phyloP scores from a whole-genome alignment of 345 rosid species.

The Cochlearia excelsa region DNA sequence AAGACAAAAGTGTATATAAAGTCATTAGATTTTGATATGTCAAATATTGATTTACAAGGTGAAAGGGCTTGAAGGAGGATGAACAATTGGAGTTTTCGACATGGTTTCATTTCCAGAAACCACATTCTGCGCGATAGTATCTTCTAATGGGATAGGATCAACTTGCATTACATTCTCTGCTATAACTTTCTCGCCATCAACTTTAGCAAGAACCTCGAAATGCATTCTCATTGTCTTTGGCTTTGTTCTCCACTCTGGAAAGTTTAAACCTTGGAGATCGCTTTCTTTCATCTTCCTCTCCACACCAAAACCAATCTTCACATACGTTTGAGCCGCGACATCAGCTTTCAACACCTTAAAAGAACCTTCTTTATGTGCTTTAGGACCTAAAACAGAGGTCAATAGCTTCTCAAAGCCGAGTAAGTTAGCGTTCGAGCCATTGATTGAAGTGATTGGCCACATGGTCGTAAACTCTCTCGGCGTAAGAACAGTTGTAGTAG shows the following conservation, averaged over 20 bases:
- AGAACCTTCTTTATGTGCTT: slow-evolving; percentile 61
- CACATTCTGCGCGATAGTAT: slow-evolving; percentile 51
- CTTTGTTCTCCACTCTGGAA: slow-evolving; percentile 80
- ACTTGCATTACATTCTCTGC: slow-evolving; percentile 72
- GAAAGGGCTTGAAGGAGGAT: slow-evolving; percentile 64
- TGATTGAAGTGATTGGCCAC: slow-evolving; percentile 88
- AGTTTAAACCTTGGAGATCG: slow-evolving; percentile 38
- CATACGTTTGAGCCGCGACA: slow-evolving; percentile 75
- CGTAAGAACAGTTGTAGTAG: slow-evolving; percentile 49
- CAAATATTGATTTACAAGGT: slow-evolving; percentile 43
- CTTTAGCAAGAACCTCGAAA: slow-evolving; percentile 86
- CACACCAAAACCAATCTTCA: slow-evolving; percentile 81
- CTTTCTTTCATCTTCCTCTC: slow-evolving; percentile 74
- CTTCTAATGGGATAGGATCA: slow-evolving; percentile 60
- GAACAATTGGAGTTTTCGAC: slow-evolving; percentile 52
- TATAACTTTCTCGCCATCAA: slow-evolving; percentile 69
- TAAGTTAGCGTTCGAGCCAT: slow-evolving; percentile 70
- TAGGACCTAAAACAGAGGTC: slow-evolving; percentile 73
- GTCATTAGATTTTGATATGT: background rate
- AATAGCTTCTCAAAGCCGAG: slow-evolving; percentile 72
- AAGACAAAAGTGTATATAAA: background rate
- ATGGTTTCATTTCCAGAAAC: slow-evolving; percentile 52
- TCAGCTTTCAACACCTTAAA: slow-evolving; percentile 75
- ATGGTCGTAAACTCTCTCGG: slow-evolving; percentile 70
- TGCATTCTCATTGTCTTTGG: slow-evolving; percentile 69